Percentiles rank a stretch among this genome's conserved stretches.
phyloP scores from a whole-genome alignment of 441 rosid species.

The Pelargonium myrrhifolium region DNA sequence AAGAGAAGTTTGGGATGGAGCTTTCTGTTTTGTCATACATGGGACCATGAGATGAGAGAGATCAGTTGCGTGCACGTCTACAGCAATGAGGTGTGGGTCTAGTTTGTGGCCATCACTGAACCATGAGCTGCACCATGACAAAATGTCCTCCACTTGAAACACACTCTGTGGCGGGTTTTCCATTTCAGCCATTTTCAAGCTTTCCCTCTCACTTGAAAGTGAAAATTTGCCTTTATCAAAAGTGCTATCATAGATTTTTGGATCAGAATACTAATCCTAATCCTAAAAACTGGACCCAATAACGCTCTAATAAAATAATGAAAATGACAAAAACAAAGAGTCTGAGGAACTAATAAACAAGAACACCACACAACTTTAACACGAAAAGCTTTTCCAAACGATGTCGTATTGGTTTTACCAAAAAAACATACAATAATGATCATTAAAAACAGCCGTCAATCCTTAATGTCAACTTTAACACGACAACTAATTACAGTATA shows the following conservation, averaged over 20 bases:
- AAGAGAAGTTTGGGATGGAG: too few relatives aligned
- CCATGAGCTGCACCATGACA: neutral
- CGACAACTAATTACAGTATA: neutral
- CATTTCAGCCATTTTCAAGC: neutral
- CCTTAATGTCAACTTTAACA: too few relatives aligned
- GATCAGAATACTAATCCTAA: too few relatives aligned
- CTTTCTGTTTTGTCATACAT: neutral
- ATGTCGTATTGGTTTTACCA: too few relatives aligned
- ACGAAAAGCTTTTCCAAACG: too few relatives aligned
- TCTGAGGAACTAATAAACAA: too few relatives aligned
- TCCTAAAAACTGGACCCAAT: too few relatives aligned
- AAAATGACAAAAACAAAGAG: too few relatives aligned
- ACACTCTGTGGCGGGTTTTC: neutral
- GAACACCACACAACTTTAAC: too few relatives aligned
- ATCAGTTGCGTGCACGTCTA: constrained; percentile 1
- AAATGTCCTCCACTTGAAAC: neutral
- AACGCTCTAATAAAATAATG: too few relatives aligned
- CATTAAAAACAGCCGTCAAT: too few relatives aligned
- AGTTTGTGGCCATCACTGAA: neutral
- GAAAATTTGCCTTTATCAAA: neutral
- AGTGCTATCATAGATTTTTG: neutral
- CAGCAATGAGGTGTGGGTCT: neutral
- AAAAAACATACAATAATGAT: too few relatives aligned
- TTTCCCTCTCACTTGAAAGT: neutral
- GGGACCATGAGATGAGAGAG: neutral